phyloP scores from a whole-genome alignment of 352 stramenopile species.

The Phytophthora cryptogea region DNA sequence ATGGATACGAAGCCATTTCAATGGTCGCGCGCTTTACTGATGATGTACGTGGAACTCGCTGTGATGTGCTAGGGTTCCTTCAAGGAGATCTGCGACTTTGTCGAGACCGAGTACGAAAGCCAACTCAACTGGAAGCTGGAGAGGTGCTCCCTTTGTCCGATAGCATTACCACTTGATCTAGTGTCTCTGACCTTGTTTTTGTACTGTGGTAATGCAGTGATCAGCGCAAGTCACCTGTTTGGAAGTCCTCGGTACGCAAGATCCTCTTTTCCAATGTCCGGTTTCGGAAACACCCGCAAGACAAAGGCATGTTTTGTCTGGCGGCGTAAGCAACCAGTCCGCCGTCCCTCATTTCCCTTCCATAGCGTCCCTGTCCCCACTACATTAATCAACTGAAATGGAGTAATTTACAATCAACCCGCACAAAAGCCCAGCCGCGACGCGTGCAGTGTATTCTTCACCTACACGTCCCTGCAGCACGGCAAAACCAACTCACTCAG shows the following conservation, averaged over 20 bases:
- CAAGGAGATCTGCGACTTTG: constrained; percentile 91
- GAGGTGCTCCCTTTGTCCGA: constrained; percentile 41
- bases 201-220: constrained; percentile 47
- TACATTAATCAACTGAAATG: constrained; percentile 19
- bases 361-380: constrained; percentile 19
- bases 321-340: constrained; percentile 40
- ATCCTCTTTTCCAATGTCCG: constrained; percentile 89
- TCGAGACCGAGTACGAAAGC: constrained; percentile 85
- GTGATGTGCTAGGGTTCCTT: constrained; percentile 67
- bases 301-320: constrained; percentile 79
- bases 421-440: constrained; percentile 14
- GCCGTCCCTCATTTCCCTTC: constrained; percentile 2
- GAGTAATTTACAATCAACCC: constrained; percentile 11
- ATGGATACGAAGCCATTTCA: constrained; percentile 23
- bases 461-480: constrained; percentile 14
- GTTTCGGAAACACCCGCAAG: constrained; percentile 75
- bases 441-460: constrained; percentile 24
- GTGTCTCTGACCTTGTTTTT: constrained; percentile 12
- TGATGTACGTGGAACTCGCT: neutral
- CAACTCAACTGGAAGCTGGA: constrained; percentile 92
- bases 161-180: neutral
- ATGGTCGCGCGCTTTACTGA: constrained; percentile 7
- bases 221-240: constrained; percentile 86
- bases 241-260: constrained; percentile 90
- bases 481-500: constrained; percentile 18